Evolutionary conservation across 805 yeast genomes (phyloP).

Genomic region (Cyberlindnera japonica): DNA sequence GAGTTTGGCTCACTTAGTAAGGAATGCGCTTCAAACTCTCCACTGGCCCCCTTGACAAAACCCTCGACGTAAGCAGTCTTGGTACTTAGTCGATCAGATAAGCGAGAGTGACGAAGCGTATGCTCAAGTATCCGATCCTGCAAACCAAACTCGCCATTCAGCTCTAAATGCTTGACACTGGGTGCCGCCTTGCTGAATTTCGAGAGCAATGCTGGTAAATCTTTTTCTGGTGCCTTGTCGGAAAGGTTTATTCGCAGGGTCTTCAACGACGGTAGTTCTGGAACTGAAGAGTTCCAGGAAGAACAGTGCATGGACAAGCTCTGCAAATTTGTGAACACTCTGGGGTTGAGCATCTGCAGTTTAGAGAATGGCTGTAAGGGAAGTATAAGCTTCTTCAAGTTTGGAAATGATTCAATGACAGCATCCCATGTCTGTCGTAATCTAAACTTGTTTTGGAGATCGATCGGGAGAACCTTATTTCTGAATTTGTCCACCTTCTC

Average conservation of each 20-base stretch:
- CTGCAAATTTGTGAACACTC: too few species aligned
- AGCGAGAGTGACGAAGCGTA: constrained; percentile 17
- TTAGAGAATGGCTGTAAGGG: background rate
- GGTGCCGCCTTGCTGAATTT: too few species aligned
- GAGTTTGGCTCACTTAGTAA: too few species aligned
- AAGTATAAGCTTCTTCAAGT: background rate
- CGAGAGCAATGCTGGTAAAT: too few species aligned
- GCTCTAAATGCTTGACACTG: constrained; percentile 13
- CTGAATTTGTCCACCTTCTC: constrained; percentile 20
- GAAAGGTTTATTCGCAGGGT: too few species aligned
- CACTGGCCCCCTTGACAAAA: too few species aligned
- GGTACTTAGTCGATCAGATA: constrained; percentile 10
- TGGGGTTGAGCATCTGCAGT: background rate
- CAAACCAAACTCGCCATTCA: constrained; percentile 23
- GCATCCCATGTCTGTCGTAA: constrained; percentile 24
- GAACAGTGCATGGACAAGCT: too few species aligned
- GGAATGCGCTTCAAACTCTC: too few species aligned
- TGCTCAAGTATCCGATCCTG: constrained; percentile 21
- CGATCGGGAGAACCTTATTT: constrained; percentile 10
- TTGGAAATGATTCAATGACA: constrained; percentile 13
- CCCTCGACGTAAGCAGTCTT: background rate
- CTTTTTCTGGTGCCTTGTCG: too few species aligned
- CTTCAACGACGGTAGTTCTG: too few species aligned
- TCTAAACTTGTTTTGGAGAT: constrained; percentile 14
- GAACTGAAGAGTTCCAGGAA: too few species aligned